Conservation (phyloP, 768 basidiomycete genomes). For the Suillus luteus region DNA sequence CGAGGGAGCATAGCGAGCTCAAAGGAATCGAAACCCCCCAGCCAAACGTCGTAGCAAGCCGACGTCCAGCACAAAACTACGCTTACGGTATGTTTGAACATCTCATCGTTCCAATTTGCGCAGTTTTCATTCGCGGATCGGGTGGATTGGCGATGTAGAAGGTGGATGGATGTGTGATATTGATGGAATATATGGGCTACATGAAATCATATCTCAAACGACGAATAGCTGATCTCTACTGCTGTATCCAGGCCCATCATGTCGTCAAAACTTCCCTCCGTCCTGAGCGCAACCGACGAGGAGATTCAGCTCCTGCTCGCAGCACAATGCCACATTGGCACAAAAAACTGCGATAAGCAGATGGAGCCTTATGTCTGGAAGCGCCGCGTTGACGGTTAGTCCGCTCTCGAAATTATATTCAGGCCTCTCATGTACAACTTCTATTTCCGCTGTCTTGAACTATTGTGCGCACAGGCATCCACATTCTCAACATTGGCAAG, state of each 20-base stretch:
- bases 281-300: conserved; percentile 93
- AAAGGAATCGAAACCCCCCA: conserved; percentile 31
- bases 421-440: conserved; percentile 18
- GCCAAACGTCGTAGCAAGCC: conserved; percentile 42
- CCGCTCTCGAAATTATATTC: conserved; percentile 5
- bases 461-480: conserved; percentile 64
- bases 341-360: conserved; percentile 99
- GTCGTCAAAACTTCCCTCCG: conserved; percentile 92
- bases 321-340: conserved; percentile 96
- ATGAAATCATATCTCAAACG: conserved; percentile 26
- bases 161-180: conserved; percentile 38
- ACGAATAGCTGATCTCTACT: background rate
- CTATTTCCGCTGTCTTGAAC: conserved; percentile 5
- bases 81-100: conserved; percentile 41
- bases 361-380: conserved; percentile 99
- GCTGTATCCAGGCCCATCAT: conserved; percentile 35
- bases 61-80: conserved; percentile 41
- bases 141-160: conserved; percentile 28
- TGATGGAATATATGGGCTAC: conserved; percentile 31
- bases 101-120: conserved; percentile 10
- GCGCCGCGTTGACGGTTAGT: conserved; percentile 89
- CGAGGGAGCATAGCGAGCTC: conserved; percentile 18
- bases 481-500: conserved; percentile 98
- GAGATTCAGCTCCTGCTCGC: conserved; percentile 94
- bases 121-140: conserved; percentile 15